Evolutionary conservation across 768 basidiomycete species (phyloP).

Genomic region (Scleroderma bovista): DNA sequence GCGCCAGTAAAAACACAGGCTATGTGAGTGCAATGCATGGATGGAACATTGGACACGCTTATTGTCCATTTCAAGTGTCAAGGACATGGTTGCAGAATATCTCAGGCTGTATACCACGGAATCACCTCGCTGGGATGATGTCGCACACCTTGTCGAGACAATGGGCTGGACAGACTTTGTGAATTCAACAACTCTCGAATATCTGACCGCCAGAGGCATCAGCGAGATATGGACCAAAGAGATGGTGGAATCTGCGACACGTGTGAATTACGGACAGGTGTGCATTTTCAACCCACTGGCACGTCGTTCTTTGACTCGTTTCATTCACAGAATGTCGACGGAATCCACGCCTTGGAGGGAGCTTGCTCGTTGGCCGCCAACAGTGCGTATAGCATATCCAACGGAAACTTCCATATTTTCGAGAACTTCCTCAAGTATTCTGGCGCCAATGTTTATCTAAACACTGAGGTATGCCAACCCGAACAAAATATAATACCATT

Average conservation of each 20-base stretch:
- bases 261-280: conserved; percentile 83
- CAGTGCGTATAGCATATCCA: conserved; percentile 59
- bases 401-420: conserved; percentile 85
- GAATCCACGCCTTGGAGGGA: conserved; percentile 76
- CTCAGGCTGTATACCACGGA: conserved; percentile 48
- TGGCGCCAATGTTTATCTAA: conserved; percentile 61
- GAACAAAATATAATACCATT: neutral
- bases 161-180: conserved; percentile 48
- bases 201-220: conserved; percentile 50
- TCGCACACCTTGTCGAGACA: conserved; percentile 49
- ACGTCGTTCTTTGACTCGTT: neutral
- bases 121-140: conserved; percentile 56
- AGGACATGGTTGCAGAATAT: conserved; percentile 47
- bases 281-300: conserved; percentile 3
- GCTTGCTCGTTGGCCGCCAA: conserved; percentile 64
- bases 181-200: conserved; percentile 50
- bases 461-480: conserved; percentile 50
- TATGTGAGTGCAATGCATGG: conserved; percentile 36
- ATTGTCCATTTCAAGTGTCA: conserved; percentile 41
- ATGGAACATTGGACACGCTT: neutral
- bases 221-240: conserved; percentile 58
- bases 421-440: conserved; percentile 72
- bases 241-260: conserved; percentile 71
- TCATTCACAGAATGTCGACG: conserved; percentile 48
- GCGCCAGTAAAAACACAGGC: conserved; percentile 53